Evolutionary conservation across 768 basidiomycete species (phyloP), one percentile per base, ranked within the genome.

Genomic region (Trametes elegans): DNA sequence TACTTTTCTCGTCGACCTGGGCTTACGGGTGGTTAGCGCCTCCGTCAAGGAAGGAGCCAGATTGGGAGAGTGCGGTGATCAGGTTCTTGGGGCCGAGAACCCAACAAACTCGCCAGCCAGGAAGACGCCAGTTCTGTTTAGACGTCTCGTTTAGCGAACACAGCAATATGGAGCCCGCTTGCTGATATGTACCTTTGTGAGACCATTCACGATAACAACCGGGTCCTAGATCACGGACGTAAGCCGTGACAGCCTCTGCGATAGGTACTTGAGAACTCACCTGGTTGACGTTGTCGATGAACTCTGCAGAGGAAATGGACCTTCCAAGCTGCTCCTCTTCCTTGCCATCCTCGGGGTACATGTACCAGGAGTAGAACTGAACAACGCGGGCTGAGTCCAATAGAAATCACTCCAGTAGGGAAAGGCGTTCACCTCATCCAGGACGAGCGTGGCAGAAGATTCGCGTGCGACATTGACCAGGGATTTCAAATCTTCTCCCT

Each of bases 21-120:
- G 72, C 88, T 66, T 69, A 93, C 87, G 92, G 90, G 69, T 95
- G 93, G 65, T 92, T 93, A 3, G 92, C 92, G 53, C 95, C 95
- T 16, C 95, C 95, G 64, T 98, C 95, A 52, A 98, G 74, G 83
- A 93, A 97, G 8, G 90, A 93, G 2, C 89, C 90, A 21, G 89
- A 88, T 66, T 98, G 95, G n/a, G 90, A 91, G 36, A 98, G 81
- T 1, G 94, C 94, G 7, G 87, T 85, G 61, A 97, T 78, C 40
- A 97, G 68, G 68, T 90, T 88, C 73, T 88, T 93, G 14, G 94
- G 95, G 0, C 93, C 94, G 19, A 96, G 68, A 28, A 97, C 93
- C 94, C 90, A 93, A 73, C 92, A 95, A 35, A 94, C 76, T 60
- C 95, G 82, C 93, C 93, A 98, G 31, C 95, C 95, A 8, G 94